These are phyloP conservation scores for Arthrinium puccinioides DNA, from an alignment of 2,329 filamentous ascomycete genomes.

Conservation along the genomic window DNA sequence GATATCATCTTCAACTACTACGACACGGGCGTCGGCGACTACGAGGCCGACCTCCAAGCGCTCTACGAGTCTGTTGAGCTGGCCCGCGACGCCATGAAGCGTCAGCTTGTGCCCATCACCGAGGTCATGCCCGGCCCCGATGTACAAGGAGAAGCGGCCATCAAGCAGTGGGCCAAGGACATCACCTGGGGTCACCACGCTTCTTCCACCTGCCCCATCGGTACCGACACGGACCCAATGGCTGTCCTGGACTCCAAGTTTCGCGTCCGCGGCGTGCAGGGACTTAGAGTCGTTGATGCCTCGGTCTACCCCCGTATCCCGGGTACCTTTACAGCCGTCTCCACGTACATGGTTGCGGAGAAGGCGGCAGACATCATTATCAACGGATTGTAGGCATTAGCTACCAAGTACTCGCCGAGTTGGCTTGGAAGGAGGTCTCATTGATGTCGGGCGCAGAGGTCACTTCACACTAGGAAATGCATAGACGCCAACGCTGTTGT, in stretches of 20 bases:
- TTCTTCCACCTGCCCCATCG: conserved; percentile 44
- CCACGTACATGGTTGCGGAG: conserved; percentile 46
- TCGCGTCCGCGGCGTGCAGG: conserved; percentile 40
- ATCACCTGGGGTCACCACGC: conserved; percentile 49
- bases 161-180: conserved; percentile 27
- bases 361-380: conserved; percentile 54
- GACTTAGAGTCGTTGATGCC: conserved; percentile 48
- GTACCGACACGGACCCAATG: conserved; percentile 39
- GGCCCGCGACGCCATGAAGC: conserved; percentile 32
- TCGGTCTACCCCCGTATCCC: conserved; percentile 37
- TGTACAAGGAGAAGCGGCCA: conserved; percentile 2
- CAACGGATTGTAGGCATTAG: no score
- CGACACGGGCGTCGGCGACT: conserved; percentile 34
- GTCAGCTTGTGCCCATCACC: conserved; percentile 1
- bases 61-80: conserved; percentile 30
- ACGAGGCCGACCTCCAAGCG: conserved; percentile 8
- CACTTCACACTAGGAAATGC: no score
- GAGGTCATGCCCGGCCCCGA: conserved; percentile 1
- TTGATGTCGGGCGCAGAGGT: no score
- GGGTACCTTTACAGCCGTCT: conserved; percentile 33
- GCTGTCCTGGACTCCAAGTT: conserved; percentile 47
- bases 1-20: conserved; percentile 54
- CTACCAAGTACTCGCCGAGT: conserved; percentile 2
- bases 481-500: no score
- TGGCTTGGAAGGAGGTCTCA: not conserved